These are phyloP conservation scores for Agapanthus africanus DNA, from an alignment of 106 monocot genomes.

Conservation along the genomic window DNA sequence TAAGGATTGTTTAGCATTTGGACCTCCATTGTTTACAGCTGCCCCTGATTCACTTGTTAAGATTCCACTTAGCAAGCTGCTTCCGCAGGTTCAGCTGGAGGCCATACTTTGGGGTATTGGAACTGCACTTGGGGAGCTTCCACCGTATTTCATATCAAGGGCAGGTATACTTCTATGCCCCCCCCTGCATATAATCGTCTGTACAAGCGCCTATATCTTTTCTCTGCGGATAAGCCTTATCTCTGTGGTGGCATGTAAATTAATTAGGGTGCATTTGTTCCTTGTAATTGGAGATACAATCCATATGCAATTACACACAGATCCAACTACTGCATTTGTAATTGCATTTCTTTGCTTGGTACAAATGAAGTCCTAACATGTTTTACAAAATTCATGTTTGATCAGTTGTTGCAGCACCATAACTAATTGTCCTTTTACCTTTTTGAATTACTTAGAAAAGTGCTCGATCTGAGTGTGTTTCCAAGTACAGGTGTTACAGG, in stretches of 20 bases:
- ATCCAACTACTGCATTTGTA: too few species aligned
- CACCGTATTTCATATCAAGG: slow-evolving; percentile 94
- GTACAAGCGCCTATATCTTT: neutral
- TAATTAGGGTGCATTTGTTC: too few species aligned
- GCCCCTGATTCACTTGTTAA: slow-evolving; percentile 41
- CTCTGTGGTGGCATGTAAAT: neutral
- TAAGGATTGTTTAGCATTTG: slow-evolving; percentile 79
- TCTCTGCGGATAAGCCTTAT: neutral
- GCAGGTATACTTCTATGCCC: slow-evolving; percentile 85
- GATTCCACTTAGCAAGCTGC: slow-evolving; percentile 65
- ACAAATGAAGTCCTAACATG: too few species aligned
- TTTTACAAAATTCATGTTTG: too few species aligned
- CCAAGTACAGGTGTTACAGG: too few species aligned
- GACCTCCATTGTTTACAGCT: slow-evolving; percentile 58
- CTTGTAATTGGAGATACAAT: too few species aligned
- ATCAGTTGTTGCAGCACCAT: too few species aligned
- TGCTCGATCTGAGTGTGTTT: too few species aligned
- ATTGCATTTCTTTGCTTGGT: too few species aligned
- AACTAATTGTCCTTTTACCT: too few species aligned
- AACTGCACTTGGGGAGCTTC: slow-evolving; percentile 95
- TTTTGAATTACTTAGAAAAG: too few species aligned
- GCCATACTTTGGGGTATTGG: slow-evolving; percentile 94
- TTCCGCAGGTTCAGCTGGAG: slow-evolving; percentile 77
- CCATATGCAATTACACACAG: too few species aligned
- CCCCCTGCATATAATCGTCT: neutral